phyloP scores from a whole-genome alignment of 352 stramenopile species.

The Phytophthora constricta region DNA sequence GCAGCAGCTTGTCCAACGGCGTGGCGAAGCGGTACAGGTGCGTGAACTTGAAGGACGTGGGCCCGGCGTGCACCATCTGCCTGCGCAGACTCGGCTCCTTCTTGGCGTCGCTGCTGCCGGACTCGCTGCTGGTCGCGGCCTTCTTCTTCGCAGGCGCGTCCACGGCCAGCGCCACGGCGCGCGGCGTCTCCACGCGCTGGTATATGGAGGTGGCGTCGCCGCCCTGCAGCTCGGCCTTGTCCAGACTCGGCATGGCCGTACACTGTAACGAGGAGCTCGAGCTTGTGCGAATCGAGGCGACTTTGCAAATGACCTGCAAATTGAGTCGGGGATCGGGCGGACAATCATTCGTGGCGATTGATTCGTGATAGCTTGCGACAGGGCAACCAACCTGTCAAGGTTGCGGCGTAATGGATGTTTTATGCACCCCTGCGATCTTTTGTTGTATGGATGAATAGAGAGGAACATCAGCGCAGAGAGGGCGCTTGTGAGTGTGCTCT shows the following conservation, averaged over 20 bases:
- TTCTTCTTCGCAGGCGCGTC: neutral
- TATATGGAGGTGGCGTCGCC: neutral
- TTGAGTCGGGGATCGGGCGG: neutral
- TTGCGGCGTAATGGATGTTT: too few relatives aligned
- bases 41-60: conserved; percentile 32
- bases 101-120: conserved; percentile 14
- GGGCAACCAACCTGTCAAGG: too few relatives aligned
- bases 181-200: conserved; percentile 12
- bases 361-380: too few relatives aligned
- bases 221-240: neutral
- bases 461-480: too few relatives aligned
- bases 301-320: neutral
- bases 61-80: conserved; percentile 15
- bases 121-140: conserved; percentile 17
- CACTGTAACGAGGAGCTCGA: too few relatives aligned
- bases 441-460: too few relatives aligned
- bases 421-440: too few relatives aligned
- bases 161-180: neutral
- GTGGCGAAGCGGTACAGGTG: conserved; percentile 49
- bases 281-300: neutral
- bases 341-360: neutral
- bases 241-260: neutral
- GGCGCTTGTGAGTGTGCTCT: too few relatives aligned
- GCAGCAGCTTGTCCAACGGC: conserved; percentile 32
- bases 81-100: conserved; percentile 7